These are phyloP conservation scores for Trichosanthes cucumerina DNA, from an alignment of 306 rosid genomes.

Conservation along the genomic window DNA sequence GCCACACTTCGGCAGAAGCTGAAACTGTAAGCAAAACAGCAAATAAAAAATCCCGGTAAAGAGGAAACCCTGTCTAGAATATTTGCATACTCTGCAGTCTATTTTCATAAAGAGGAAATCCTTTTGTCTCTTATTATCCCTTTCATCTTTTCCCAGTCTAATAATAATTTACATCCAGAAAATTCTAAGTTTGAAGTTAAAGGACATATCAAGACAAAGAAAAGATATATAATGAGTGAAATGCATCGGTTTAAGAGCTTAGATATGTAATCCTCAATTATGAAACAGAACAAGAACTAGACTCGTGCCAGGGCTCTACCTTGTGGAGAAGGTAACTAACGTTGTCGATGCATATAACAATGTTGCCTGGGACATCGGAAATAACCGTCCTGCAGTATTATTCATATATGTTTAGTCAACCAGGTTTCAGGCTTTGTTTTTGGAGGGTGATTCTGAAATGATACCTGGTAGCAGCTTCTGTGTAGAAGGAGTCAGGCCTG, in stretches of 20 bases:
- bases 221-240: neutral
- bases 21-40: conserved; percentile 46
- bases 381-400: conserved; percentile 45
- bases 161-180: neutral
- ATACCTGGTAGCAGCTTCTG: conserved; percentile 89
- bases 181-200: neutral
- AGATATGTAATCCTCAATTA: neutral
- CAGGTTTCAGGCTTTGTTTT: neutral
- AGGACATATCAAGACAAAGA: neutral
- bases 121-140: neutral
- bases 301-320: conserved; percentile 28
- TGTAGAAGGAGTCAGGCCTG: conserved; percentile 75
- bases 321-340: conserved; percentile 63
- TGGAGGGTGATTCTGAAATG: neutral
- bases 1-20: conserved; percentile 69
- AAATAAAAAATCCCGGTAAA: neutral
- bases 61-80: neutral
- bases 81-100: neutral
- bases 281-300: neutral
- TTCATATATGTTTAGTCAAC: neutral
- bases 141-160: neutral
- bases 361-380: conserved; percentile 58
- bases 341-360: conserved; percentile 55
- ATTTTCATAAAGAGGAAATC: neutral
- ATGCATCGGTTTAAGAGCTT: neutral